Conservation (phyloP, 2,329 filamentous ascomycete genomes). For the Aspergillus sp. region DNA sequence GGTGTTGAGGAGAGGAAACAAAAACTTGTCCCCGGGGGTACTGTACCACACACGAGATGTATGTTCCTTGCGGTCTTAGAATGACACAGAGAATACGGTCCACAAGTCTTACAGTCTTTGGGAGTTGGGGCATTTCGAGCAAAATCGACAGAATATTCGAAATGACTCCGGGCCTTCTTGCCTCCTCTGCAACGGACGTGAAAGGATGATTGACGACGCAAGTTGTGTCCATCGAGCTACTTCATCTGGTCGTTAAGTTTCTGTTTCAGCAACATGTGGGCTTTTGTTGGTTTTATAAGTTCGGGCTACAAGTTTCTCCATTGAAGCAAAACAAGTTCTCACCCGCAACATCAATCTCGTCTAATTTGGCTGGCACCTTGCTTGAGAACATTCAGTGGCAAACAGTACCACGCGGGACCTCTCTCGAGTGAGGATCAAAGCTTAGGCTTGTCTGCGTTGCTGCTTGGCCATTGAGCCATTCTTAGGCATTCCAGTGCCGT, state of each 20-base stretch:
- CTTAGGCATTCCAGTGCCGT: conserved; percentile 4
- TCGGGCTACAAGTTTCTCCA: neutral
- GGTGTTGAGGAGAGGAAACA: conserved; percentile 64
- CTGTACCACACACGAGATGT: conserved; percentile 72
- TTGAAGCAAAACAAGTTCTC: conserved; percentile 4
- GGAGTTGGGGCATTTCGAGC: conserved; percentile 16
- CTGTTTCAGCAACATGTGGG: conserved; percentile 1
- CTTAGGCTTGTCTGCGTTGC: conserved; percentile 70
- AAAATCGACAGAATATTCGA: conserved; percentile 5
- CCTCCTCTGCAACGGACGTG: conserved; percentile 8
- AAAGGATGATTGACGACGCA: conserved; percentile 5
- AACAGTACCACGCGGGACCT: conserved; percentile 57
- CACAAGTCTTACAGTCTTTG: conserved; percentile 6
- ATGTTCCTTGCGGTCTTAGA: conserved; percentile 10
- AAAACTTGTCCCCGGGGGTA: conserved; percentile 90
- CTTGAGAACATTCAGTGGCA: conserved; percentile 1
- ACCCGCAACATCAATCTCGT: conserved; percentile 3
- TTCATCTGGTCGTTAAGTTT: conserved; percentile 11
- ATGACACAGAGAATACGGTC: conserved; percentile 8
- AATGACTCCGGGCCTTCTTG: conserved; percentile 6
- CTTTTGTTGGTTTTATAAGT: neutral
- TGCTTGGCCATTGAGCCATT: conserved; percentile 9
- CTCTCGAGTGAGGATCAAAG: conserved; percentile 92
- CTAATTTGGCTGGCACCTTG: conserved; percentile 13
- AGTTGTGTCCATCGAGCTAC: conserved; percentile 11